Base-by-base conservation (phyloP, 2,329 filamentous ascomycete genomes). In the Mycosphaerella sp. region DNA sequence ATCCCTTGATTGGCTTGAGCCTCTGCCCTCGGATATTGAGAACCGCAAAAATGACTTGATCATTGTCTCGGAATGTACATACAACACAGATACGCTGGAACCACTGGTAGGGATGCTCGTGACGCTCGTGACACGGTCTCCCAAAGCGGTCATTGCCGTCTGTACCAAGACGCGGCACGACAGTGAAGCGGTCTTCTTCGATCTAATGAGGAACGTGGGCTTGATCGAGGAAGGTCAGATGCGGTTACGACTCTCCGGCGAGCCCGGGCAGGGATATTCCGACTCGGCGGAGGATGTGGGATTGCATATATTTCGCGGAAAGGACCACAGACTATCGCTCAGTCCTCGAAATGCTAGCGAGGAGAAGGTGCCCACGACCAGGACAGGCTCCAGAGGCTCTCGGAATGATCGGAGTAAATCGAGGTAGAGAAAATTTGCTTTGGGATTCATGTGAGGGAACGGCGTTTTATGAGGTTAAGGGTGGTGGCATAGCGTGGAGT, bases 21-120 rank as follows among this genome's bases (percentile, higher is more conserved):
- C 74, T 11, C 67, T 83, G 6, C 74, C 78, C 1, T 38, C 56
- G 40, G 55, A 51, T 6, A 49, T 74, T 2, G 59, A 61, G 29
- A 62, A 67, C 4, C 66, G 73, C 38, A 67, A 76, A 9, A 76
- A 81, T 62, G 80, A 86, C 66, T 64, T 88, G 34, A 75, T 87
- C 21, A 66, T 87, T 3, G 78, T 86, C 1, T 82, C 83, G 1
- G 85, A 89, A 66, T 88, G 85, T 69, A 88, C 84, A 1, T 89
- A 89, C 70, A 88, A 88, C 66, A 74, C 79, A 12, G 83, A 86
- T 62, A 85, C 81, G 55, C 78, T 84, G 48, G 80, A 82, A 2
- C 76, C 80, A 23, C 72, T 88, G 38, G 83, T 87, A 6, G 70
- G 71, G 29, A 83, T 82, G 1, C 70, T 88, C 8, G 62, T 65